A percentile compares a stretch with the other conserved stretches of the same genome.
Evolutionary conservation across 805 yeast species (phyloP).

Genomic region (Candida khao-thaluensis): DNA sequence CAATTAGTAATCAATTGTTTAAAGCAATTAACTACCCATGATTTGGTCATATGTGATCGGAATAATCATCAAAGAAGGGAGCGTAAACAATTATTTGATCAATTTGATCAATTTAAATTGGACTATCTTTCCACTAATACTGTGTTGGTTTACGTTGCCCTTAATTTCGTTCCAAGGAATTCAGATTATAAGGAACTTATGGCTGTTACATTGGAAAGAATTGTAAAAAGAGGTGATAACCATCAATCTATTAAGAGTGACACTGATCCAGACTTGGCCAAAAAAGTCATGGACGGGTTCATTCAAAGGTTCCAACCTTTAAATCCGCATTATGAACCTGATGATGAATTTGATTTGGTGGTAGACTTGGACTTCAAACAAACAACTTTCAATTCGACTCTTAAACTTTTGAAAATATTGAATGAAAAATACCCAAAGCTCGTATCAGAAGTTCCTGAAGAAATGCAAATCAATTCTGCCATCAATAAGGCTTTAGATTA

Average conservation of each 20-base stretch:
- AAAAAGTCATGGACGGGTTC: slow-evolving; percentile 72
- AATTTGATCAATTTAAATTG: slow-evolving; percentile 44
- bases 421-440: slow-evolving; percentile 43
- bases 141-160: slow-evolving; percentile 58
- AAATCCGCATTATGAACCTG: slow-evolving; percentile 50
- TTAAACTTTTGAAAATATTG: slow-evolving; percentile 29
- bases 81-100: slow-evolving; percentile 61
- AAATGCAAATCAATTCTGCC: slow-evolving; percentile 40
- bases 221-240: slow-evolving; percentile 72
- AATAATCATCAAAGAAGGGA: slow-evolving; percentile 77
- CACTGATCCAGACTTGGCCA: slow-evolving; percentile 49
- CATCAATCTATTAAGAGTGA: slow-evolving; percentile 76
- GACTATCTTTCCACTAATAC: slow-evolving; percentile 35
- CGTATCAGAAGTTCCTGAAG: slow-evolving; percentile 18
- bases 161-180: slow-evolving; percentile 53
- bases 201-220: slow-evolving; percentile 57
- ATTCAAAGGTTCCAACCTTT: slow-evolving; percentile 66
- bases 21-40: slow-evolving; percentile 25
- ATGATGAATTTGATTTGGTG: slow-evolving; percentile 61
- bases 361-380: slow-evolving; percentile 52
- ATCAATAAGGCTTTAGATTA: slow-evolving; percentile 53
- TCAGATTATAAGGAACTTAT: slow-evolving; percentile 38
- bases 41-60: slow-evolving; percentile 72
- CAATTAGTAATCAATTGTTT: slow-evolving; percentile 50
- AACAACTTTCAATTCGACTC: slow-evolving; percentile 41